Conservation (phyloP, 805 yeast genomes). For the Yarrowia deformans region DNA sequence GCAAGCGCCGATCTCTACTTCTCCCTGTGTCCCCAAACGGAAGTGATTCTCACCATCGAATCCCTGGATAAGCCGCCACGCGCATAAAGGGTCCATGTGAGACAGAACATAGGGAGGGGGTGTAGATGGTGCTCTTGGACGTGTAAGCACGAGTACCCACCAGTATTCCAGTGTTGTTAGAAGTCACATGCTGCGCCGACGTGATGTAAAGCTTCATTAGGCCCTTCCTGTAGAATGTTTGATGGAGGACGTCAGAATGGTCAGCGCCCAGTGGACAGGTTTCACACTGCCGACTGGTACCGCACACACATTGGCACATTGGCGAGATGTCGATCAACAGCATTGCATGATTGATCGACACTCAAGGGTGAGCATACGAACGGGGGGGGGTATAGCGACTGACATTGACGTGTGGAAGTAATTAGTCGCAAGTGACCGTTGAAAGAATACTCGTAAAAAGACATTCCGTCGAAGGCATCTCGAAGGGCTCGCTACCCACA, state of each 20-base stretch:
- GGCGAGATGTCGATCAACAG: constrained; percentile 33
- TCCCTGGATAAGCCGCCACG: constrained; percentile 37
- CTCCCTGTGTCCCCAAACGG: constrained; percentile 17
- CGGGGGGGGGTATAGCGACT: not conserved
- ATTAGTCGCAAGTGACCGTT: too few relatives aligned
- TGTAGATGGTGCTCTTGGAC: not conserved
- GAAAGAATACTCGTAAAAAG: too few relatives aligned
- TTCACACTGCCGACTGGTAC: not conserved
- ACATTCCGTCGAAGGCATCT: too few relatives aligned
- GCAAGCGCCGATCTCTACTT: constrained; percentile 14
- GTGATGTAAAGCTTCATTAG: too few relatives aligned
- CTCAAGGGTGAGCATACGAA: constrained; percentile 32
- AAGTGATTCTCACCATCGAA: constrained; percentile 12
- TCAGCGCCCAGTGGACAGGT: not conserved
- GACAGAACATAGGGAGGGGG: not conserved
- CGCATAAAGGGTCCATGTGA: constrained; percentile 30
- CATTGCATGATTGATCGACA: constrained; percentile 29
- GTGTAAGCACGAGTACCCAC: too few relatives aligned
- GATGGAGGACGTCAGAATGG: too few relatives aligned
- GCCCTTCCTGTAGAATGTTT: too few relatives aligned
- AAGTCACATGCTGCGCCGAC: constrained; percentile 9
- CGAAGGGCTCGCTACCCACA: not conserved
- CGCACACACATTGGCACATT: constrained; percentile 15
- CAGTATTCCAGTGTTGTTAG: not conserved
- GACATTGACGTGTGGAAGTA: too few relatives aligned